A percentile compares a stretch with the other conserved stretches of the same genome.
Evolutionary conservation across 148 eudicot genomes (phyloP).

Genomic region (Nepenthes gracilis): DNA sequence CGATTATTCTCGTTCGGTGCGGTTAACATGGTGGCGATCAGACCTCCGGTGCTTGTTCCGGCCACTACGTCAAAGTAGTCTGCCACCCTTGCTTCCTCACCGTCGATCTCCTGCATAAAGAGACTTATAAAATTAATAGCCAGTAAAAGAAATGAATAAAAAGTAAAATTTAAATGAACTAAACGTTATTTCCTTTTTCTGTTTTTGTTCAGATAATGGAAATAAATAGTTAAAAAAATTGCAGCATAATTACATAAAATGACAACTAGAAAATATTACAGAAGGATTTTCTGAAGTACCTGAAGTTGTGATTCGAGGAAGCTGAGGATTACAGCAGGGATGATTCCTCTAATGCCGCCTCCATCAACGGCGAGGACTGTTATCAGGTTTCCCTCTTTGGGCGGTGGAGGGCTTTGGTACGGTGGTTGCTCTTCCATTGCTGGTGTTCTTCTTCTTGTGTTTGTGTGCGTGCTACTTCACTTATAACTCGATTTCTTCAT

Average conservation of each 20-base stretch:
- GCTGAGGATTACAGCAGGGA: conserved; percentile 45
- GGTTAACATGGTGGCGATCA: conserved; percentile 21
- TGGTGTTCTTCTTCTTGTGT: too few relatives aligned
- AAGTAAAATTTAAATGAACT: too few relatives aligned
- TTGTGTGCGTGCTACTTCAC: too few relatives aligned
- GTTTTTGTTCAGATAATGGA: too few relatives aligned
- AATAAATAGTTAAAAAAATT: too few relatives aligned
- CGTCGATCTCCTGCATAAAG: conserved; percentile 22
- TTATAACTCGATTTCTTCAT: too few relatives aligned
- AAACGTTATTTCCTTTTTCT: too few relatives aligned
- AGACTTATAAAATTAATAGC: background rate
- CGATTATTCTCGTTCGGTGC: conserved; percentile 24
- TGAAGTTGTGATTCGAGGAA: conserved; percentile 50
- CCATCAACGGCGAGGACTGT: conserved; percentile 43
- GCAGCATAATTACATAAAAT: background rate
- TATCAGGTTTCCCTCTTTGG: conserved; percentile 4
- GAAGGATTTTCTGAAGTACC: conserved; percentile 12
- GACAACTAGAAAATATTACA: too few relatives aligned
- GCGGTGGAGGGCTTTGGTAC: conserved; percentile 2
- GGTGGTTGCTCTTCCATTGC: too few relatives aligned
- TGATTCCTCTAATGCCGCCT: conserved; percentile 62
- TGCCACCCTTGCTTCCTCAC: conserved; percentile 25
- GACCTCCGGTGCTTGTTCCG: conserved; percentile 31
- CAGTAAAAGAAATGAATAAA: background rate
- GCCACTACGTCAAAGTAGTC: conserved; percentile 33